Evolutionary conservation across 345 rosid species (phyloP).

Genomic region (Brassica juncea): DNA sequence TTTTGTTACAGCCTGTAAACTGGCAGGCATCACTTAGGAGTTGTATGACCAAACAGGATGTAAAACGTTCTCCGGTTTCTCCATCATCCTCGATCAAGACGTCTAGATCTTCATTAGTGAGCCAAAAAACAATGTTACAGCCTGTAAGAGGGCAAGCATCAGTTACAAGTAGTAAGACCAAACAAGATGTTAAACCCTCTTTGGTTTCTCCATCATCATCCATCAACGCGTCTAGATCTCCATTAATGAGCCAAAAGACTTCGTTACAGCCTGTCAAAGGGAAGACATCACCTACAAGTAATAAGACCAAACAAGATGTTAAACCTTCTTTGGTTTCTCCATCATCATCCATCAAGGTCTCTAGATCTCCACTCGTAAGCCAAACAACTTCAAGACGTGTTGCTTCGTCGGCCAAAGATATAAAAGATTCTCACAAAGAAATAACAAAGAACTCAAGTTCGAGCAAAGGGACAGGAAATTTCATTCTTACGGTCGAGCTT

Average conservation of each 20-base stretch:
- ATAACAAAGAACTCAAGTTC: constrained; percentile 30
- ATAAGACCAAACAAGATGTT: constrained; percentile 36
- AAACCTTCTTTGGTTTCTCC: constrained; percentile 27
- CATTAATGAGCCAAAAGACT: constrained; percentile 17
- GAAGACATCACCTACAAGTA: constrained; percentile 22
- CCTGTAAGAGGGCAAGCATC: constrained; percentile 33
- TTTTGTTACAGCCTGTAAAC: constrained; percentile 41
- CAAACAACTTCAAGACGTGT: constrained; percentile 17
- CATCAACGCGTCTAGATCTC: constrained; percentile 16
- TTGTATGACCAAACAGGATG: constrained; percentile 37
- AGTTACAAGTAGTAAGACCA: constrained; percentile 33
- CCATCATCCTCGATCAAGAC: constrained; percentile 26
- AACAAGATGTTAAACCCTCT: constrained; percentile 31
- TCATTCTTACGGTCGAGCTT: constrained; percentile 60
- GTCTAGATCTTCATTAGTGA: constrained; percentile 12
- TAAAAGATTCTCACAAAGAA: constrained; percentile 34
- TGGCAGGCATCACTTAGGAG: constrained; percentile 29
- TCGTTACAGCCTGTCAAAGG: background rate
- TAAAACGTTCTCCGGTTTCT: constrained; percentile 25
- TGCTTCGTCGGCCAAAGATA: constrained; percentile 20
- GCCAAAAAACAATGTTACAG: background rate
- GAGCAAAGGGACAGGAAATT: constrained; percentile 37
- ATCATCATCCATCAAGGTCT: constrained; percentile 26
- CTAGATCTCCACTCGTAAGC: constrained; percentile 19
- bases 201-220: constrained; percentile 33